Evolutionary conservation across 192 early-diverging fungal genomes (phyloP), one percentile per base, ranked within the genome.

Genomic region (Gonapodya sp.): DNA sequence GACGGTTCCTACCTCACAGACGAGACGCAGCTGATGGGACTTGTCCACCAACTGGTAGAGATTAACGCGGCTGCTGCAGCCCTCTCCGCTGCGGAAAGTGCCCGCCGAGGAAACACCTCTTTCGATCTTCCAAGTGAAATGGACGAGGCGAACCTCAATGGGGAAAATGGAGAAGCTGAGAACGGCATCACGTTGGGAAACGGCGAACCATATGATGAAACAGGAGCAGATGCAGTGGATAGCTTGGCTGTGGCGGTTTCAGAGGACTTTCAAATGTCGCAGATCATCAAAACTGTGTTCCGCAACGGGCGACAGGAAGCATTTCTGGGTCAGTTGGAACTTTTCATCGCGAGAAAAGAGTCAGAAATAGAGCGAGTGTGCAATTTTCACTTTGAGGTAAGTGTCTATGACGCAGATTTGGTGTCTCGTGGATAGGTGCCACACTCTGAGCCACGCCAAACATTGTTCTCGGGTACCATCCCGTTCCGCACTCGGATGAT

Each of bases 311-410:
- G 94, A 84, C 93, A 97, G 85, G 92, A 94, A 72, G 88, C 91
- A 35, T 98, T 98, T 80, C 84, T 92, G n/a, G 93, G 97, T 36
- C 94, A 95, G 78, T 89, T 99, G 18, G 87, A 91, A 35, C 36
- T 87, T 36, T 95, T 97, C 83, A 93, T 95, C 34, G 86, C 91
- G 77, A 90, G 91, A 77, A 98, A 98, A 81, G 96, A 98, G 81
- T 89, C 89, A 35, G 98, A 99, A 85, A 99, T 99, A 81, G 96
- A 98, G 88, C 92, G 94, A 79, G 94, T 99, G 88, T 99, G 98
- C 86, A 94, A 93, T 83, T 90, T 92, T 84, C 94, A 99, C 85
- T 97, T 97, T 85, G 94, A 98, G 88, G 96, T 94, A 79, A 64
- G 84, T 73, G 31, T 2, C 78, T 84, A 14, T n/a, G 2, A 1